phyloP scores from a whole-genome alignment of 257 asterid genomes.

The Ajuga chamaepitys region DNA sequence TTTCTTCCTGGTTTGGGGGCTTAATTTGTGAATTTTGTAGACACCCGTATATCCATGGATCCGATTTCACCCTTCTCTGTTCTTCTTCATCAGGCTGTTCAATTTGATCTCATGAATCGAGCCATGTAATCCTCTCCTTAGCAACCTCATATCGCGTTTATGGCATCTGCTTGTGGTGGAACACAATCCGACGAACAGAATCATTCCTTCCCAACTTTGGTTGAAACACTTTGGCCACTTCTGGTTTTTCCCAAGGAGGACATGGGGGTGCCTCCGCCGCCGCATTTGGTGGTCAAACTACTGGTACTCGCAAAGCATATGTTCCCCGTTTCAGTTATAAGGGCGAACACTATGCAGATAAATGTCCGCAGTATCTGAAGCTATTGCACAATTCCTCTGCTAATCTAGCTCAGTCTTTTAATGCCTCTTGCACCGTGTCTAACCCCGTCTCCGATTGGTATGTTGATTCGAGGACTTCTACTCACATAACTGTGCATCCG shows the following conservation, averaged over 20 bases:
- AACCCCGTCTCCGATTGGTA: neutral
- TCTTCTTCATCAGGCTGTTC: too few relatives aligned
- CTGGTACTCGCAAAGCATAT: too few relatives aligned
- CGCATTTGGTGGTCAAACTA: too few relatives aligned
- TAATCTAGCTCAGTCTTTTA: neutral
- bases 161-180: neutral
- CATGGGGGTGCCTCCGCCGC: neutral
- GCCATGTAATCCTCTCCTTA: too few relatives aligned
- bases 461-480: neutral
- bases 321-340: neutral
- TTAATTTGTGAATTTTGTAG: too few relatives aligned
- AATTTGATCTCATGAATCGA: too few relatives aligned
- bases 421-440: neutral
- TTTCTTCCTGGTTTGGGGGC: too few relatives aligned
- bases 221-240: neutral
- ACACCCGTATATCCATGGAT: too few relatives aligned
- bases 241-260: too few relatives aligned
- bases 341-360: neutral
- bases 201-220: neutral
- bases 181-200: too few relatives aligned
- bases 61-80: too few relatives aligned
- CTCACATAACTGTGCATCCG: neutral
- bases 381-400: neutral
- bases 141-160: too few relatives aligned
- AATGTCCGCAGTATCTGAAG: neutral